phyloP scores from a whole-genome alignment of 306 rosid genomes.

The Inga leiocalycina region DNA sequence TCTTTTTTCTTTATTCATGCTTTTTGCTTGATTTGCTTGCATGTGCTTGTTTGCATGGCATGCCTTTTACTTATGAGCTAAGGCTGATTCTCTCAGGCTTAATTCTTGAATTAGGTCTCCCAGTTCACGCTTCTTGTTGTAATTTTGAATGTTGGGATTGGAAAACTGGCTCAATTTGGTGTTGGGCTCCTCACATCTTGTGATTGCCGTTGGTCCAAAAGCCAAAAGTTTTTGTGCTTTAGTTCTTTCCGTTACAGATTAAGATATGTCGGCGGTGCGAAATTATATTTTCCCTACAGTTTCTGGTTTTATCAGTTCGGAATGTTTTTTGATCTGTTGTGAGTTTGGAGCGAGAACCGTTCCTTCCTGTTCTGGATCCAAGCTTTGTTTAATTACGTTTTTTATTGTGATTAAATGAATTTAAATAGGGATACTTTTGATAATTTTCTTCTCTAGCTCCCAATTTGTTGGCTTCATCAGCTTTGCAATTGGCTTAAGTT shows the following conservation, averaged over 20 bases:
- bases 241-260: not conserved
- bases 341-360: not conserved
- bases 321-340: conserved; percentile 28
- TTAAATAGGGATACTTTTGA: not conserved
- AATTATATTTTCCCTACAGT: not conserved
- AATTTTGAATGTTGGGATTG: not conserved
- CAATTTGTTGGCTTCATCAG: not conserved
- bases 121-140: not conserved
- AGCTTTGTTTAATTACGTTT: conserved; percentile 14
- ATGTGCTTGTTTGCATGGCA: not conserved
- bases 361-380: conserved; percentile 28
- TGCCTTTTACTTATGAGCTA: not conserved
- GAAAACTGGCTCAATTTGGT: conserved; percentile 1
- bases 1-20: not conserved
- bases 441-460: not conserved
- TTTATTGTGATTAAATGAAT: not conserved
- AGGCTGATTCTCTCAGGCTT: not conserved
- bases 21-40: conserved; percentile 2
- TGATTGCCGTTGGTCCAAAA: conserved; percentile 11
- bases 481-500: not conserved
- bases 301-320: not conserved
- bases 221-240: conserved; percentile 3
- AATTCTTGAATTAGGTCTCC: conserved; percentile 33
- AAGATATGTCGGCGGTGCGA: conserved; percentile 4
- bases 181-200: not conserved